phyloP scores from a whole-genome alignment of 2,329 filamentous ascomycete genomes.

The Colletotrichum sp. region DNA sequence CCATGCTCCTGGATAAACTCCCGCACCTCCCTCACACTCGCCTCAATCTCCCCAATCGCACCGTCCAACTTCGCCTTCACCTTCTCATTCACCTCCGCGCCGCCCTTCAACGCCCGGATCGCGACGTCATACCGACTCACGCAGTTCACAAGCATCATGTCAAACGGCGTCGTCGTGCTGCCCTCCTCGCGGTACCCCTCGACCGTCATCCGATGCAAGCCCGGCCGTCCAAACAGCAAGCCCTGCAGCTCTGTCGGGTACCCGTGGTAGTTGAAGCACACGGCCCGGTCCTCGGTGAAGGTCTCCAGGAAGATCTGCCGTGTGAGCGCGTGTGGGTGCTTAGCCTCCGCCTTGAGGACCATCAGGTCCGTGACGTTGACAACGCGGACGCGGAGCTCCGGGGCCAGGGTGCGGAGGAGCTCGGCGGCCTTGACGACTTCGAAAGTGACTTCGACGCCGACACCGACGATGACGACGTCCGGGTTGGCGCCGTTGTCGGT shows the following conservation, averaged over 20 bases:
- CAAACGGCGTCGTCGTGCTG: slow-evolving; percentile 70
- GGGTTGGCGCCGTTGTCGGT: slow-evolving; percentile 59
- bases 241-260: slow-evolving; percentile 66
- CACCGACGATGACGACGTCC: slow-evolving; percentile 67
- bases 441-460: slow-evolving; percentile 70
- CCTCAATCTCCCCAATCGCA: slow-evolving; percentile 50
- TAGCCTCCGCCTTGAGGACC: slow-evolving; percentile 59
- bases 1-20: slow-evolving; percentile 58
- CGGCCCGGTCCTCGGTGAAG: slow-evolving; percentile 59
- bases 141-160: slow-evolving; percentile 70
- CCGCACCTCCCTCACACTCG: slow-evolving; percentile 51
- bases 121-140: slow-evolving; percentile 67
- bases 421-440: slow-evolving; percentile 67
- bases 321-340: slow-evolving; percentile 64
- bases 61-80: slow-evolving; percentile 50
- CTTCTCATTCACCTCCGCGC: slow-evolving; percentile 49
- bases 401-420: slow-evolving; percentile 53
- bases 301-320: slow-evolving; percentile 56
- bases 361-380: slow-evolving; percentile 72
- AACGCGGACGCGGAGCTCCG: slow-evolving; percentile 61
- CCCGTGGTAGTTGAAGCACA: slow-evolving; percentile 73
- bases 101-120: slow-evolving; percentile 55
- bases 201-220: slow-evolving; percentile 57
- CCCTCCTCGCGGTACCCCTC: slow-evolving; percentile 69
- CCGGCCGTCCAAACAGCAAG: slow-evolving; percentile 61